Evolutionary conservation across 768 basidiomycete genomes (phyloP), one percentile per base, ranked within the genome.

Genomic region (Rhizopogon sp.): DNA sequence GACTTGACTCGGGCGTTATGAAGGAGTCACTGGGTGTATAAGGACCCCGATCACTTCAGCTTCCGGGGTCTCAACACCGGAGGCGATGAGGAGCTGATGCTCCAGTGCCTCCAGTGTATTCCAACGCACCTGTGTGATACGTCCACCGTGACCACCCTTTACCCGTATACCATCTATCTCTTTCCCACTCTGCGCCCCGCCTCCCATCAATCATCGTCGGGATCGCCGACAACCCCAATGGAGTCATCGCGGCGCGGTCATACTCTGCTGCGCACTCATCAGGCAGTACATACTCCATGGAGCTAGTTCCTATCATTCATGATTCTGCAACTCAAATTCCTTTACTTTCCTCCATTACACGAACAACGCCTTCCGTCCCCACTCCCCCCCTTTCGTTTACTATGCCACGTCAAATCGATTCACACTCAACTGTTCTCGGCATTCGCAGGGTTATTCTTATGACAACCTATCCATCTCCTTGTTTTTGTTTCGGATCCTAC

Each of bases 11-110:
- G 60, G 62, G 60, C 56, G 66, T 56, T 69, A 40, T 53, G 68
- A 29, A 64, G 68, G 68, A 70, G 68, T 70, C 68, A 70, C 70
- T 59, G 59, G 53, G 45, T 54, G 56, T 53, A 56, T 42, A 28
- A 40, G 50, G 60, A 52, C 69, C 62, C 66, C 61, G 56, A 56
- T 50, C 62, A 68, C 70, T 62, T 25, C 3, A 25, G 5, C 25
- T 25, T 4, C 25, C 25, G 25, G 25, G 25, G 25, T 25, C 25
- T 25, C 25, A 25, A 25, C 3, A 25, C 25, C 25, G 25, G 25
- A 25, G 25, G 25, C 25, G 25, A 5, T 25, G 25, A 25, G 25
- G 25, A 25, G 25, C 25, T 25, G 25, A 25, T n/a, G 13, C 29
- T 40, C 14, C 41, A 43, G 39, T 33, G 29, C 16, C 31, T 17